Conservation (phyloP, 192 early-diverging fungal species). For the Coemansia sp. region DNA sequence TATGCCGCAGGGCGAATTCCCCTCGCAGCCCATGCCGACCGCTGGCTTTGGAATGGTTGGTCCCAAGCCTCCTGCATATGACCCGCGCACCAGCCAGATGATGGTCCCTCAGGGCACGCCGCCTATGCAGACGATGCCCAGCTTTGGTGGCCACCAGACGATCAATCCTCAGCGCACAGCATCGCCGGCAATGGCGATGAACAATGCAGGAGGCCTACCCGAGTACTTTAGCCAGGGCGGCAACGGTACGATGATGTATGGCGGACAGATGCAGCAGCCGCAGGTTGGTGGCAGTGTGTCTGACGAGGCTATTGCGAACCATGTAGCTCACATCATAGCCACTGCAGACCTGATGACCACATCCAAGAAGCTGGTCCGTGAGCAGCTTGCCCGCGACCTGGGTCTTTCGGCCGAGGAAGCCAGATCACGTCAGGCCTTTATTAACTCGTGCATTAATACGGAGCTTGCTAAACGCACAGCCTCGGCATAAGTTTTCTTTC, state of each 20-base stretch:
- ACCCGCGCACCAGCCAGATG: slow-evolving; percentile 47
- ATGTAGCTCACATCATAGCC: slow-evolving; percentile 77
- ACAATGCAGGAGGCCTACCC: slow-evolving; percentile 16
- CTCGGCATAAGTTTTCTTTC: not conserved
- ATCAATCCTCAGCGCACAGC: slow-evolving; percentile 19
- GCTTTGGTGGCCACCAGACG: slow-evolving; percentile 19
- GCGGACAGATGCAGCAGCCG: slow-evolving; percentile 1
- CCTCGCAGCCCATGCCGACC: not conserved
- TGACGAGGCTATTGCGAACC: slow-evolving; percentile 69
- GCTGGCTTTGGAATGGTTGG: slow-evolving; percentile 9
- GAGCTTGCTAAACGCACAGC: slow-evolving; percentile 49
- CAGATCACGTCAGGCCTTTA: slow-evolving; percentile 32
- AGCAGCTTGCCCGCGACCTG: slow-evolving; percentile 54
- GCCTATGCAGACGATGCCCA: slow-evolving; percentile 14
- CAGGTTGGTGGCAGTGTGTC: slow-evolving; percentile 45
- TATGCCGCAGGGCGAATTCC: slow-evolving; percentile 27
- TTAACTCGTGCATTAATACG: slow-evolving; percentile 41
- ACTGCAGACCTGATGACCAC: slow-evolving; percentile 92
- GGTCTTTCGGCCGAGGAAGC: slow-evolving; percentile 32
- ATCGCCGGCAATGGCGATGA: slow-evolving; percentile 25
- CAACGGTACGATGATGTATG: slow-evolving; percentile 13
- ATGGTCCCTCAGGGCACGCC: slow-evolving; percentile 11
- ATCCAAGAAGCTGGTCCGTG: slow-evolving; percentile 95
- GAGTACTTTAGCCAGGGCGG: slow-evolving; percentile 33
- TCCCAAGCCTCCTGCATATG: slow-evolving; percentile 40